Base-by-base conservation (phyloP, 805 yeast genomes). In the Barnettozyma populi region DNA sequence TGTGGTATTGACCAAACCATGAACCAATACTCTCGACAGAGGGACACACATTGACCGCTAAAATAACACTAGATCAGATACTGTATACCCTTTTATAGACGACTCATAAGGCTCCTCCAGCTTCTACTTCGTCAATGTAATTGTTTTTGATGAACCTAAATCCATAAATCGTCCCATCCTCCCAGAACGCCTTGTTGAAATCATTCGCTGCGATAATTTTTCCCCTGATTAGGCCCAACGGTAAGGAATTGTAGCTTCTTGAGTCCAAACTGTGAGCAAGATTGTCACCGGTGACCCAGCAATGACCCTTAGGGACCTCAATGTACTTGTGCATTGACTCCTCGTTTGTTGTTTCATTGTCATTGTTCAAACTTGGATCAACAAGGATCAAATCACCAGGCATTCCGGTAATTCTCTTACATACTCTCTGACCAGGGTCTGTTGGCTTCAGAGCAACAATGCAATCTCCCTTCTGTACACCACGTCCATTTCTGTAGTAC, bases 211-310 rank as follows among this genome's bases (percentile, higher is more conserved):
- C 92, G 5, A 84, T 75, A 13, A 94, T 82, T 60, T 88, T 90
- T 1, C 98, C 99, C 56, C 82, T 82, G 3, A 94, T 82, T 36
- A 94, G 68, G 0, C 83, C 98, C 81, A 89, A 72, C 2, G 99
- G 98, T 32, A 94, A 69, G n/a, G 84, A 88, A 35, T 90, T 86
- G 62, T 94, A 94, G 0, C 88, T 79, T 55, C 99, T 72, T 5
- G 97, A 88, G 59, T 94, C 99, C 42, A 90, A 69, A 19, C 96
- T 87, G 55, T 84, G 89, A 24, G 88, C 76, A 48, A 92, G 66
- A 61, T 94, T 94, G 61, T 94, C 99, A 2, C 99, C 99, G 0
- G 97, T 89, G 3, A 90, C 84, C 98, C 98, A 94, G 42, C 88
- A 86, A 66, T 94, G 99, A 2, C 99, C 99, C 55, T 82, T 79